phyloP scores from a whole-genome alignment of 371 early-diverging fungal species.

The Entomophthora muscae region DNA sequence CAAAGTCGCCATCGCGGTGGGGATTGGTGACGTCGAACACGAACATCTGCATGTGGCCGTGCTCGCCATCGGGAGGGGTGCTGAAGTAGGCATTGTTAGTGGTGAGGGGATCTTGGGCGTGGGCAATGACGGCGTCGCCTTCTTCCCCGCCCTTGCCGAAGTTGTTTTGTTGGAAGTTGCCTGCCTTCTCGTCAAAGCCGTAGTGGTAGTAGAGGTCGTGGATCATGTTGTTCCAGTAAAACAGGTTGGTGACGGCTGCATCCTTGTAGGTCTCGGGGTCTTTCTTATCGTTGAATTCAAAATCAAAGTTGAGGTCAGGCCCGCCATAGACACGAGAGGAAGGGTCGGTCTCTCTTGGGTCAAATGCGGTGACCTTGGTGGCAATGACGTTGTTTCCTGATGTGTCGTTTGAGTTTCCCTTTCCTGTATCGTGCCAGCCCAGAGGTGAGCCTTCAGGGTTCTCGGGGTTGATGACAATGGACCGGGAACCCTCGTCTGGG shows the following conservation, averaged over 20 bases:
- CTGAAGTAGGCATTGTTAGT: no score
- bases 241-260: no score
- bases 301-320: conserved; percentile 51
- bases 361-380: no score
- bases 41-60: conserved; percentile 84
- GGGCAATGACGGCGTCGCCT: conserved; percentile 80
- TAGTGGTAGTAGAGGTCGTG: conserved; percentile 77
- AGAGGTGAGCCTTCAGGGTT: conserved; percentile 48
- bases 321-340: conserved; percentile 60
- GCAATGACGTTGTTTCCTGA: no score
- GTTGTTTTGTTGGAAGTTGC: no score
- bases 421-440: conserved; percentile 59
- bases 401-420: no score
- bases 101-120: conserved; percentile 88
- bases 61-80: conserved; percentile 87
- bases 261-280: conserved; percentile 61
- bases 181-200: conserved; percentile 82
- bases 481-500: no score
- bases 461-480: conserved; percentile 60
- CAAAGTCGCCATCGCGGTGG: no score
- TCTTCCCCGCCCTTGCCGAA: conserved; percentile 56
- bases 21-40: conserved; percentile 62
- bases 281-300: conserved; percentile 37
- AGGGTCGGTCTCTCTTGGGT: conserved; percentile 55
- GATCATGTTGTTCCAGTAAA: conserved; percentile 68